phyloP scores from a whole-genome alignment of 1,284 basidiomycete species.

The Ustilago crameri region DNA sequence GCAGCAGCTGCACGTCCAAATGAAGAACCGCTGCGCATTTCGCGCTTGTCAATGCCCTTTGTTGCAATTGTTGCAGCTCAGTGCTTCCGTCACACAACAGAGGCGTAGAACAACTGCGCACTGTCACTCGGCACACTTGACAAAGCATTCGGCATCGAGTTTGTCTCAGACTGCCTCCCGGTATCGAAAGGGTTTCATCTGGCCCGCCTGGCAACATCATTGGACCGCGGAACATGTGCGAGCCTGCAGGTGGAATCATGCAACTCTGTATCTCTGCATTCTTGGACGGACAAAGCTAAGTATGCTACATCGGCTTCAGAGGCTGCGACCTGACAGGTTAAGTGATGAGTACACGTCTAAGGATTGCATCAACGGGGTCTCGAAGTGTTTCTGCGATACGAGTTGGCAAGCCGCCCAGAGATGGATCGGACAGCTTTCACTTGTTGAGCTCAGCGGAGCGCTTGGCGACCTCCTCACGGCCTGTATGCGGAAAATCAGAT shows the following conservation, averaged over 20 bases:
- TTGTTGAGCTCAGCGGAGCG: conserved; percentile 60
- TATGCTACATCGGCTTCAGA: conserved; percentile 16
- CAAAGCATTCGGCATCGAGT: neutral
- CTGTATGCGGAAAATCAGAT: conserved; percentile 2
- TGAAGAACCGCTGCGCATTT: neutral
- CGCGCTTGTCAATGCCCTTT: neutral
- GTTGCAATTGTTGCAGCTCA: neutral
- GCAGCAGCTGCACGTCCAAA: neutral
- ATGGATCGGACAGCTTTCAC: conserved; percentile 6
- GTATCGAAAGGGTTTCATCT: no score
- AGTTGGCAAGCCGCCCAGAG: neutral
- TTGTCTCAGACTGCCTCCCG: no score
- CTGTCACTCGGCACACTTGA: no score
- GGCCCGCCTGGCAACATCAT: neutral
- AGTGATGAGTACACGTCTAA: neutral
- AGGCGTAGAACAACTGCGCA: neutral
- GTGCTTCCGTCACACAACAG: neutral
- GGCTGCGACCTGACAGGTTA: neutral
- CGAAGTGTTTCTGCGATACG: neutral
- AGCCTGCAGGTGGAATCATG: neutral
- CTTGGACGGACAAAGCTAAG: conserved; percentile 7
- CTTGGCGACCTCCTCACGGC: conserved; percentile 51
- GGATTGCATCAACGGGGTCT: neutral
- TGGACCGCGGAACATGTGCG: neutral
- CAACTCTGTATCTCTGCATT: neutral